Conservation (phyloP, 2,329 filamentous ascomycete genomes). For the Penicillium sp. region DNA sequence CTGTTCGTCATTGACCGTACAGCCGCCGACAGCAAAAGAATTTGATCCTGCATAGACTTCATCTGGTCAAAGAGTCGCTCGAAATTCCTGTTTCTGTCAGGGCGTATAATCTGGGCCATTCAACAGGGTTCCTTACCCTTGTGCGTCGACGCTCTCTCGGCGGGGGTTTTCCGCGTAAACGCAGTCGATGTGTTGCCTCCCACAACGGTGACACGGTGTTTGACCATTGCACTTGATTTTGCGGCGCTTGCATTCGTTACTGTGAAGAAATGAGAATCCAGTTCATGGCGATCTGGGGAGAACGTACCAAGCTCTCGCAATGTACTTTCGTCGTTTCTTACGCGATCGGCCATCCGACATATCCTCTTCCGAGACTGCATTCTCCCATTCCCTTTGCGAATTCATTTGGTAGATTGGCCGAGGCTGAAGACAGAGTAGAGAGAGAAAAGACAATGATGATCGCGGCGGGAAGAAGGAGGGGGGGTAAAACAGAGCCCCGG, state of each 20-base stretch:
- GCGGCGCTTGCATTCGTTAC: constrained; percentile 62
- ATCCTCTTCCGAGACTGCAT: constrained; percentile 4
- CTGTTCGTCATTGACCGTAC: constrained; percentile 62
- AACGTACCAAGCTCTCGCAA: constrained; percentile 60
- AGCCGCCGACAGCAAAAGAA: constrained; percentile 69
- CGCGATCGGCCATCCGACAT: constrained; percentile 42
- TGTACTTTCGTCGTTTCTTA: constrained; percentile 62
- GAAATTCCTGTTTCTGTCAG: constrained; percentile 17
- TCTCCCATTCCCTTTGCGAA: constrained; percentile 8
- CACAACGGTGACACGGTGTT: constrained; percentile 61
- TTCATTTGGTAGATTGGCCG: constrained; percentile 2
- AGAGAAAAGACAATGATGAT: neutral
- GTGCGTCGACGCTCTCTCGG: constrained; percentile 66
- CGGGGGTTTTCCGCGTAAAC: constrained; percentile 61
- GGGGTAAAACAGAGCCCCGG: too few species aligned
- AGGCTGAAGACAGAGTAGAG: neutral
- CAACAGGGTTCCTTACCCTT: constrained; percentile 57
- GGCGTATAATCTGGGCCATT: neutral
- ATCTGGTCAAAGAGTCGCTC: constrained; percentile 32
- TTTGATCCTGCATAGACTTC: constrained; percentile 59
- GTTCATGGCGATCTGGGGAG: neutral
- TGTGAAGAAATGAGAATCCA: constrained; percentile 20
- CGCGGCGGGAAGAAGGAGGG: neutral
- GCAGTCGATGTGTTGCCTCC: constrained; percentile 42
- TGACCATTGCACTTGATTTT: constrained; percentile 68